Evolutionary conservation across 169 alveolate genomes (phyloP).

Genomic region (Blepharisma undulans): DNA sequence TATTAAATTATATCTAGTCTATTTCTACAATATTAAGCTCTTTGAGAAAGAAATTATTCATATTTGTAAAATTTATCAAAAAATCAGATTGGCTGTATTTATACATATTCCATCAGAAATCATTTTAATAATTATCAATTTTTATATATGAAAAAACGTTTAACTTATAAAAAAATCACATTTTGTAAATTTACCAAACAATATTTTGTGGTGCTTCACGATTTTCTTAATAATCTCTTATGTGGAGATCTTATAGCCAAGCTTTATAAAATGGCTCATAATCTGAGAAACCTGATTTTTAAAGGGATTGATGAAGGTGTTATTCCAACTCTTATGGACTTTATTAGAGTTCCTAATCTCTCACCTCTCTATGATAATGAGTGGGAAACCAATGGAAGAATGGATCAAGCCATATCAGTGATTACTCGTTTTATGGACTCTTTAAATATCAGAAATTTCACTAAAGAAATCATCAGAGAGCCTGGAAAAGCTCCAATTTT

Average conservation of each 20-base stretch:
- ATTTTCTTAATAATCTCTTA: too few species aligned
- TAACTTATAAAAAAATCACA: too few species aligned
- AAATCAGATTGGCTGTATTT: too few species aligned
- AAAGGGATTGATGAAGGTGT: constrained; percentile 47
- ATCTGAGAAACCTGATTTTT: neutral
- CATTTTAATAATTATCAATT: too few species aligned
- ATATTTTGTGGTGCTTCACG: too few species aligned
- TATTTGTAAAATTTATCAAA: too few species aligned
- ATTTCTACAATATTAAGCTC: neutral
- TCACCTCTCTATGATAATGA: constrained; percentile 77
- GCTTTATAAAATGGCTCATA: neutral
- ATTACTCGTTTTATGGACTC: constrained; percentile 62
- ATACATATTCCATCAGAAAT: too few species aligned
- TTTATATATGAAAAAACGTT: too few species aligned
- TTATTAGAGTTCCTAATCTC: constrained; percentile 73
- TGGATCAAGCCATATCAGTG: constrained; percentile 61
- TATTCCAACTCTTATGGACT: constrained; percentile 59
- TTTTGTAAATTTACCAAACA: too few species aligned
- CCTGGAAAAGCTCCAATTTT: constrained; percentile 70
- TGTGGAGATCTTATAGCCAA: too few species aligned
- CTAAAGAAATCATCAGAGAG: constrained; percentile 64
- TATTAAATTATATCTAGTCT: too few species aligned
- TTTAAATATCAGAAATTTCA: constrained; percentile 61
- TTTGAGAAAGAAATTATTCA: too few species aligned
- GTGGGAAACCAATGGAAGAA: constrained; percentile 78